Conservation (phyloP, 1,284 basidiomycete species). For the Termitomyces sp. region DNA sequence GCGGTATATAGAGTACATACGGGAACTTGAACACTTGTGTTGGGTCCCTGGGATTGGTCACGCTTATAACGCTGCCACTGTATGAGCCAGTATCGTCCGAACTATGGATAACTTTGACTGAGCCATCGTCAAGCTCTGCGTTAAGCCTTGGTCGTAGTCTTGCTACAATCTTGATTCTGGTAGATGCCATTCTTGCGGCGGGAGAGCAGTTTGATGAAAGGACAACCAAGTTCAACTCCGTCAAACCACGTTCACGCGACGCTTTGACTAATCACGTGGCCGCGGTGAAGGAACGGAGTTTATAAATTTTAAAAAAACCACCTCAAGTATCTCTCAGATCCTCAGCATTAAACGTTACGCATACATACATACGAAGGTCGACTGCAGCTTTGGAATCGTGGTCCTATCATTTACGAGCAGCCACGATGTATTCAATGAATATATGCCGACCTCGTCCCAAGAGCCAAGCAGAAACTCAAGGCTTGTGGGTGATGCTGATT, state of each 20-base stretch:
- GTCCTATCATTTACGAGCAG: too few relatives aligned
- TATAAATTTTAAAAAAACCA: too few relatives aligned
- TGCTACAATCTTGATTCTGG: slow-evolving; percentile 52
- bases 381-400: too few relatives aligned
- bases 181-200: slow-evolving; percentile 21
- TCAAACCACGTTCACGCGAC: not conserved
- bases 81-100: slow-evolving; percentile 21
- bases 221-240: not conserved
- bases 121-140: slow-evolving; percentile 58
- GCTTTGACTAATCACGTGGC: not conserved
- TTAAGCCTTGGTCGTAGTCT: slow-evolving; percentile 59
- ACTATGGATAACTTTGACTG: slow-evolving; percentile 46
- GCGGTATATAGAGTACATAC: slow-evolving; percentile 33
- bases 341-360: too few relatives aligned
- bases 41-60: slow-evolving; percentile 61
- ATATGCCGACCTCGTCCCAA: too few relatives aligned
- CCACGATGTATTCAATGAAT: too few relatives aligned
- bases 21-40: slow-evolving; percentile 69
- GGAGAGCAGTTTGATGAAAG: not conserved
- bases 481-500: too few relatives aligned
- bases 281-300: not conserved
- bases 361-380: too few relatives aligned
- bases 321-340: too few relatives aligned
- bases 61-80: slow-evolving; percentile 45
- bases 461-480: too few relatives aligned